These are phyloP conservation scores for Pogostemon cablin DNA, from an alignment of 257 asterid species.

Conservation along the genomic window DNA sequence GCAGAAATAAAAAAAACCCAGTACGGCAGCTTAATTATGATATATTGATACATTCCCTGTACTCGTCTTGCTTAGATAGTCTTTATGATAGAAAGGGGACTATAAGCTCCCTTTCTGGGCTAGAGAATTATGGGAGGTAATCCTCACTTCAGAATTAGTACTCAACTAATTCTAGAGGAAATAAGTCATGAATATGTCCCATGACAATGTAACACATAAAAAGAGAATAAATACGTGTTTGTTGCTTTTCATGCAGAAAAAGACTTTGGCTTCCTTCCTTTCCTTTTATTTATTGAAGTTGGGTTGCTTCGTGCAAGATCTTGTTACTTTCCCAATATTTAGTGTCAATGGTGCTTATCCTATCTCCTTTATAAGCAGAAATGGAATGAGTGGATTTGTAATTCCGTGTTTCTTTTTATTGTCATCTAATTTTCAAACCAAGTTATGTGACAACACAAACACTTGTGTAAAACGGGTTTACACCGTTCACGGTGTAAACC, in stretches of 20 bases:
- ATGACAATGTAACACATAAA: background rate
- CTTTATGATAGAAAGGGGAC: background rate
- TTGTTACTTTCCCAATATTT: background rate
- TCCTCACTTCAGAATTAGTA: constrained; percentile 4
- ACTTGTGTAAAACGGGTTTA: too few species aligned
- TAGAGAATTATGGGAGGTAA: constrained; percentile 5
- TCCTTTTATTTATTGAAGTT: background rate
- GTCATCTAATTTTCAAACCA: constrained; percentile 4
- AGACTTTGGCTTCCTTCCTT: background rate
- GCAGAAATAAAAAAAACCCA: background rate
- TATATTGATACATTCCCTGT: background rate
- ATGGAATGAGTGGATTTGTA: background rate
- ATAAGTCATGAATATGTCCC: background rate
- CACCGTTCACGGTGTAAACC: too few species aligned
- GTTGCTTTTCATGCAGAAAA: constrained; percentile 2
- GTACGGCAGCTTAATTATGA: background rate
- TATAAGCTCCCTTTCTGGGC: background rate
- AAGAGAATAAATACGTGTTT: background rate
- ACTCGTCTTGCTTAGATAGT: background rate
- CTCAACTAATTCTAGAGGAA: background rate
- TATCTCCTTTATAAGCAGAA: background rate
- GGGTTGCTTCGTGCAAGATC: background rate
- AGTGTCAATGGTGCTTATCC: background rate
- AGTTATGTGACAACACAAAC: too few species aligned
- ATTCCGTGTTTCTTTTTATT: background rate